phyloP scores from a whole-genome alignment of 2,329 filamentous ascomycete genomes.

The Anthostomella pinea region DNA sequence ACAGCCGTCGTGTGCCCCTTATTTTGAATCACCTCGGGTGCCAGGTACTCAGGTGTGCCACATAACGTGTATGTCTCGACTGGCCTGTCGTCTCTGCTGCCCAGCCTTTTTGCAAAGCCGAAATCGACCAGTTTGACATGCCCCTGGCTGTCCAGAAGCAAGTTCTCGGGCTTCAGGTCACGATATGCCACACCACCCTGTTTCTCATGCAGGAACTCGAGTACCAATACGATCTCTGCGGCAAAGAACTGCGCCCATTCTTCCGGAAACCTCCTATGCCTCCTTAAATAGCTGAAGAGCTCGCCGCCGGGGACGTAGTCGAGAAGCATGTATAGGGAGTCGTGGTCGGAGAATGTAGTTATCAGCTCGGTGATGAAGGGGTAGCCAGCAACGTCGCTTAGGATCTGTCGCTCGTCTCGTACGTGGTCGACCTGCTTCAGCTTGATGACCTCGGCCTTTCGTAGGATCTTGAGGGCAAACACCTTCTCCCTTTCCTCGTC shows the following conservation, averaged over 20 bases:
- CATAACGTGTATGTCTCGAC: slow-evolving; percentile 79
- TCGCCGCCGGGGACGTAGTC: slow-evolving; percentile 83
- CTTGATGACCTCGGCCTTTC: slow-evolving; percentile 69
- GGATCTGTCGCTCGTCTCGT: slow-evolving; percentile 75
- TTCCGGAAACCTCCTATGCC: slow-evolving; percentile 76
- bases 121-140: slow-evolving; percentile 84
- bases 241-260: slow-evolving; percentile 76
- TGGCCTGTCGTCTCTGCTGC: slow-evolving; percentile 47
- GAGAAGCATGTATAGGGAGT: slow-evolving; percentile 79
- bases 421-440: slow-evolving; percentile 87
- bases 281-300: slow-evolving; percentile 78
- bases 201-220: slow-evolving; percentile 77
- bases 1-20: slow-evolving; percentile 74
- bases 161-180: slow-evolving; percentile 80
- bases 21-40: slow-evolving; percentile 80
- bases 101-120: slow-evolving; percentile 78
- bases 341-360: slow-evolving; percentile 75
- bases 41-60: slow-evolving; percentile 80
- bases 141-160: slow-evolving; percentile 72
- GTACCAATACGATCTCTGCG: slow-evolving; percentile 77
- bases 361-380: slow-evolving; percentile 80
- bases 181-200: slow-evolving; percentile 77
- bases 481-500: slow-evolving; percentile 60
- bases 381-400: slow-evolving; percentile 73
- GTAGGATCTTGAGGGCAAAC: slow-evolving; percentile 79